Base-by-base conservation (phyloP, 1,284 basidiomycete species). In the Leccinum fallax region DNA sequence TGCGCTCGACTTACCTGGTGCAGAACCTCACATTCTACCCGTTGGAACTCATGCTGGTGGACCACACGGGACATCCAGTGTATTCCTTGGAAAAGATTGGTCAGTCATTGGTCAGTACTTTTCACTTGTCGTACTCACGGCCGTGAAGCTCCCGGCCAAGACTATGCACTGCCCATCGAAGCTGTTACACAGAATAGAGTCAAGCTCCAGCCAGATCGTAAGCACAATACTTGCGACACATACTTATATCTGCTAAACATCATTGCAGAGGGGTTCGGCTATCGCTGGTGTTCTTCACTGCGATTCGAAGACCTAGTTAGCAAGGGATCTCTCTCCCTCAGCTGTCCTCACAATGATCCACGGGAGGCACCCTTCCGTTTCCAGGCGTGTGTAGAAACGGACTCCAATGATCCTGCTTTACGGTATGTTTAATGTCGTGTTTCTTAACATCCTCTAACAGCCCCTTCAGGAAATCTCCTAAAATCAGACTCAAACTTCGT, bases 1-100 rank as follows among this genome's bases (percentile, higher is more conserved):
- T 99, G 68, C 85, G 96, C 46, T 99, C 97, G 0, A 95, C 94
- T 0, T 96, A 97, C 76, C 89, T 93, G 70, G 83, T 99, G 58
- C 92, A 96, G 76, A 99, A 99, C 76, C 80, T 89, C 64, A 97
- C 97, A 0, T 82, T 97, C 60, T 93, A 99, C 68, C 95, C 97
- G 1, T 79, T 98, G 67, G 97, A 99, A 77, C 79, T 99, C 71
- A 94, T 94, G 60, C 79, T 99, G 28, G 88, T 98, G 4, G 95
- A 98, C 69, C 86, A 91, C 38, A 82, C 85, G 61, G 95, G 95
- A 13, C 92, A 93, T 67, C 89, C 94, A 28, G 85, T 89, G 3
- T 88, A 90, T 61, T 86, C 90, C 0, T 77, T 96, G 13, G 90
- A 95, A 76, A 97, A 93, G 74, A 93, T 99, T 63, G 83, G 88